phyloP scores from a whole-genome alignment of 805 yeast genomes.

The Myxozyma geophila region DNA sequence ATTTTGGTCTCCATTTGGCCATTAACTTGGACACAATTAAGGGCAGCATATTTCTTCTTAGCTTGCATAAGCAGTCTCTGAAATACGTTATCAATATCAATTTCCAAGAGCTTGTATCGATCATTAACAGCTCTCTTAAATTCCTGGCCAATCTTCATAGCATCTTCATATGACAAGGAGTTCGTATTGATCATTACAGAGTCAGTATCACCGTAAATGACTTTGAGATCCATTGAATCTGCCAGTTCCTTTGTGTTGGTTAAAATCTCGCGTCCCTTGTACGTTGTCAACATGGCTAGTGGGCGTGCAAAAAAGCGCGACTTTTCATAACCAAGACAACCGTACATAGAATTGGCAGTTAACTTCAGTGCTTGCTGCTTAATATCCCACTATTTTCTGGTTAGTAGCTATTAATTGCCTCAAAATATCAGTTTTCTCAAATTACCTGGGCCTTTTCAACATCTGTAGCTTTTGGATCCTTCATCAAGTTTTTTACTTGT shows the following conservation, averaged over 20 bases:
- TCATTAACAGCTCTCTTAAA: slow-evolving; percentile 88
- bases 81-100: slow-evolving; percentile 93
- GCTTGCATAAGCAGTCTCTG: slow-evolving; percentile 82
- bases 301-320: slow-evolving; percentile 96
- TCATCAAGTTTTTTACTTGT: slow-evolving; percentile 85
- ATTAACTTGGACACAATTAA: slow-evolving; percentile 60
- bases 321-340: slow-evolving; percentile 90
- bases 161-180: slow-evolving; percentile 67
- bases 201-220: slow-evolving; percentile 97
- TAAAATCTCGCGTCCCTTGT: slow-evolving; percentile 92
- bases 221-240: slow-evolving; percentile 78
- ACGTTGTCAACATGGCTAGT: slow-evolving; percentile 91
- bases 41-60: slow-evolving; percentile 97
- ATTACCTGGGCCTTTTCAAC: slow-evolving; percentile 51
- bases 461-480: slow-evolving; percentile 67
- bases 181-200: slow-evolving; percentile 98
- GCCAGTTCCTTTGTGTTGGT: slow-evolving; percentile 93
- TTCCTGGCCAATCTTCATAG: slow-evolving; percentile 78
- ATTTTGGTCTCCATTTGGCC: slow-evolving; percentile 64
- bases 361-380: slow-evolving; percentile 94
- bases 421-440: too few species aligned
- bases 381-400: slow-evolving; percentile 73
- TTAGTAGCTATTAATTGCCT: not conserved
- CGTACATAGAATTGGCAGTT: slow-evolving; percentile 99
- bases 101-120: slow-evolving; percentile 82